Percentiles rank a stretch among this genome's conserved stretches.
These are phyloP conservation scores for Vicia villosa DNA, from an alignment of 306 rosid genomes.

Conservation along the genomic window DNA sequence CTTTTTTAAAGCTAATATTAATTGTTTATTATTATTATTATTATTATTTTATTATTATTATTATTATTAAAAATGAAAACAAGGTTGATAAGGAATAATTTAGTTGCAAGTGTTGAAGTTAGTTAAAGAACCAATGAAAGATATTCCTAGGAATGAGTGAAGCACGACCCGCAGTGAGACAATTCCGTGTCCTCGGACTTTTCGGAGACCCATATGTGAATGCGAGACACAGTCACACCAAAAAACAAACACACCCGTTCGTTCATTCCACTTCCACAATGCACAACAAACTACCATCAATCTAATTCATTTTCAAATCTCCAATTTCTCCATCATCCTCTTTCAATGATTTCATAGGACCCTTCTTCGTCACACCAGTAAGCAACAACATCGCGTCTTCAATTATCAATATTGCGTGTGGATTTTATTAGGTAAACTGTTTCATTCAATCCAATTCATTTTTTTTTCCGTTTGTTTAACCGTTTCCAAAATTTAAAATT, in stretches of 20 bases:
- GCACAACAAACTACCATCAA: neutral
- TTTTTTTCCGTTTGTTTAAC: neutral
- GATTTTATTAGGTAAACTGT: neutral
- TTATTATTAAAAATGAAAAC: too few relatives aligned
- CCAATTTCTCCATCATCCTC: neutral
- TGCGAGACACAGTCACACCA: neutral
- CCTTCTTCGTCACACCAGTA: conserved; percentile 35
- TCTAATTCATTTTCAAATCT: conserved; percentile 1
- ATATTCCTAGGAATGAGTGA: conserved; percentile 3
- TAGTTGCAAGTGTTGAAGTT: neutral
- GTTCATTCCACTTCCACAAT: conserved; percentile 25
- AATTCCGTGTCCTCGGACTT: conserved; percentile 44
- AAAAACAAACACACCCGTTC: neutral
- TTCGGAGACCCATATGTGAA: conserved; percentile 33
- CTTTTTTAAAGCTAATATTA: too few relatives aligned
- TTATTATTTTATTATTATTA: too few relatives aligned
- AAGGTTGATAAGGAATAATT: too few relatives aligned
- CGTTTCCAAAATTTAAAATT: neutral
- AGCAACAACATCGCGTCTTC: conserved; percentile 27
- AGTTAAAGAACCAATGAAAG: neutral
- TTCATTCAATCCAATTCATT: conserved; percentile 20
- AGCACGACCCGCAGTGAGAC: conserved; percentile 5
- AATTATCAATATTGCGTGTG: neutral
- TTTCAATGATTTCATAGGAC: conserved; percentile 21
- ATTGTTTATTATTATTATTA: too few relatives aligned